Conservation (phyloP, 2,329 filamentous ascomycete species). For the Penicillium sp. region DNA sequence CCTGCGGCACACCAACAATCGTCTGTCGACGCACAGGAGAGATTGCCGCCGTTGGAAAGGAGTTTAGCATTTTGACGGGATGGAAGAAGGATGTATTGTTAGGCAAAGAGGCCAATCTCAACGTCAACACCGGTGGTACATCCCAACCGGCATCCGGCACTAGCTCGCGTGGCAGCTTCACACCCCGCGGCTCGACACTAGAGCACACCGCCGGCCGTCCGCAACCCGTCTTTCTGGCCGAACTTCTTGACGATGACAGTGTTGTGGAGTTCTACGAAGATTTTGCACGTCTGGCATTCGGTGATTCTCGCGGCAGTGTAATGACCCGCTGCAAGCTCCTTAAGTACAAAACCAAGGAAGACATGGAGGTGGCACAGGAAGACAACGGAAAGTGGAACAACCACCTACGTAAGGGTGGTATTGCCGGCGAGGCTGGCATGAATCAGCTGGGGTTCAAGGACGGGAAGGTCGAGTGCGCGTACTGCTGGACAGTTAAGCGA, state of each 20-base stretch:
- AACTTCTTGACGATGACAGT: constrained; percentile 88
- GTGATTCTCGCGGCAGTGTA: constrained; percentile 81
- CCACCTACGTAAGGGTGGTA: constrained; percentile 46
- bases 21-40: constrained; percentile 91
- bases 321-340: constrained; percentile 81
- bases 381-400: constrained; percentile 49
- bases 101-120: constrained; percentile 82
- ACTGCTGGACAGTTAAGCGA: constrained; percentile 94
- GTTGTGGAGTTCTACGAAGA: constrained; percentile 96
- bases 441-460: constrained; percentile 75
- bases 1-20: constrained; percentile 85
- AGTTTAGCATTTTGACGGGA: constrained; percentile 92
- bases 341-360: constrained; percentile 79
- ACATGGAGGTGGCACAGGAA: constrained; percentile 43
- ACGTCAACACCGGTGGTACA: constrained; percentile 70
- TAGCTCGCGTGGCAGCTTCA: constrained; percentile 49
- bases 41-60: constrained; percentile 92
- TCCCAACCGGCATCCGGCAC: constrained; percentile 36
- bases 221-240: constrained; percentile 85
- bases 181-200: constrained; percentile 46
- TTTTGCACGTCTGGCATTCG: constrained; percentile 88
- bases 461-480: constrained; percentile 90
- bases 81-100: constrained; percentile 90
- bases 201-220: constrained; percentile 50
- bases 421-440: constrained; percentile 64